Evolutionary conservation across 495 filamentous ascomycete genomes (phyloP), one percentile per base, ranked within the genome.

Genomic region (Xylaria sp.): DNA sequence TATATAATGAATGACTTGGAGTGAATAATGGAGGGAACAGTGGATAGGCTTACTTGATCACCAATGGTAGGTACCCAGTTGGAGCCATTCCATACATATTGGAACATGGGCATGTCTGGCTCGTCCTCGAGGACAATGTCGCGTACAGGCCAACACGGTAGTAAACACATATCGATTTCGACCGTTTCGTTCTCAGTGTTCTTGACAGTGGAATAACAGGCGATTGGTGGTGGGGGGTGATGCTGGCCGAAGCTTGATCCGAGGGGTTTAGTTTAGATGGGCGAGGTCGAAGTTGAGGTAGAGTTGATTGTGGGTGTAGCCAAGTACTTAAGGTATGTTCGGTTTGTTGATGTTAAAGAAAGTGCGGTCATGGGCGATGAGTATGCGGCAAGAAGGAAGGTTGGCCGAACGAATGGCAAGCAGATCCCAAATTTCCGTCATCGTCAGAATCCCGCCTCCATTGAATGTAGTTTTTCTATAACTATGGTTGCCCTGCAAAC

Each of bases 141-240:
- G 21, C 79, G 72, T 59, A 83, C 82, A 0, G 80, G 76, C 73
- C 80, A 86, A 64, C 81, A 85, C 17, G 82, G 81, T 35, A 84
- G 61, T 68, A 83, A 86, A 43, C 69, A 71, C 69, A 71, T 71
- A 3, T 43, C 24, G 24, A 29, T 43, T 7, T 26, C 26, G 46
- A 19, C 15, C 2, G 21, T 33, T 8, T 31, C n/a, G 19, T 55
- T 55, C 46, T 19, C 6, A 41, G 19, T n/a, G 15, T 52, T 52
- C 29, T 14, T 15, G 62, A 64, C 41, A 24, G 24, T 48, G 15
- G 40, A 29, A 3, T 17, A 24, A 52, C 19, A 29, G n/a, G 19
- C 19, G 11, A 43, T 41, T 43, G 11, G 21, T 59, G n/a, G n/a
- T 26, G n/a, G 5, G 21, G 21, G 3, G 21, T 26, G 37, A 17